phyloP scores from a whole-genome alignment of 169 alveolate genomes.

The Cardiosporidium cionae region DNA sequence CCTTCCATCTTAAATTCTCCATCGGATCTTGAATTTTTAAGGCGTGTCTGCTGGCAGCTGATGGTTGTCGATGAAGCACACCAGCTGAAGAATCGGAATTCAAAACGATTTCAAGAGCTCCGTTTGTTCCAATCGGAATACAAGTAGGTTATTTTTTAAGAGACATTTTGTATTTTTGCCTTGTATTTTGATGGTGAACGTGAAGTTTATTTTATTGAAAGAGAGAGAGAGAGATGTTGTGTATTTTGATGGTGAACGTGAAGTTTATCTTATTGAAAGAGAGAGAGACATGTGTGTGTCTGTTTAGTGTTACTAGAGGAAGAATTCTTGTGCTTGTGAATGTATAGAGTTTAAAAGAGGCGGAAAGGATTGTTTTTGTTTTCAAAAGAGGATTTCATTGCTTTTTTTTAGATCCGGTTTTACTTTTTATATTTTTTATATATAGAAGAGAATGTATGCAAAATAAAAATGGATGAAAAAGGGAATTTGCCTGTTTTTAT shows the following conservation, averaged over 20 bases:
- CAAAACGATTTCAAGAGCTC: conserved; percentile 63
- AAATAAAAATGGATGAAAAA: neutral
- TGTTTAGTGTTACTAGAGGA: too few relatives aligned
- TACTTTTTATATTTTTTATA: neutral
- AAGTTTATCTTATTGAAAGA: too few relatives aligned
- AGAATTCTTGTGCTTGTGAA: too few relatives aligned
- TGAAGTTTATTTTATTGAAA: too few relatives aligned
- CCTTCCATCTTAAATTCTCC: conserved; percentile 73
- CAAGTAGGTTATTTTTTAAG: too few relatives aligned
- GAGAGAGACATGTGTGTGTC: too few relatives aligned
- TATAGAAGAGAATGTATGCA: neutral
- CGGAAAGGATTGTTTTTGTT: too few relatives aligned
- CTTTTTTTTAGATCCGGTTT: neutral
- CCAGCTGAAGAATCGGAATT: conserved; percentile 83
- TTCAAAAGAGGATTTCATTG: too few relatives aligned
- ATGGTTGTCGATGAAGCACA: conserved; percentile 93
- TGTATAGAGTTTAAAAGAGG: too few relatives aligned
- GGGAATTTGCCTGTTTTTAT: neutral
- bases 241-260: neutral
- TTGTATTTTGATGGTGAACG: neutral
- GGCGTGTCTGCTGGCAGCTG: conserved; percentile 76
- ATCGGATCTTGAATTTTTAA: conserved; percentile 73
- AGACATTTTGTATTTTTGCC: neutral
- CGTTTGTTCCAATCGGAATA: conserved; percentile 12
- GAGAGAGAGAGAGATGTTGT: neutral